Evolutionary conservation across 768 basidiomycete species (phyloP), one percentile per base, ranked within the genome.

Genomic region (Russula dissimulans): DNA sequence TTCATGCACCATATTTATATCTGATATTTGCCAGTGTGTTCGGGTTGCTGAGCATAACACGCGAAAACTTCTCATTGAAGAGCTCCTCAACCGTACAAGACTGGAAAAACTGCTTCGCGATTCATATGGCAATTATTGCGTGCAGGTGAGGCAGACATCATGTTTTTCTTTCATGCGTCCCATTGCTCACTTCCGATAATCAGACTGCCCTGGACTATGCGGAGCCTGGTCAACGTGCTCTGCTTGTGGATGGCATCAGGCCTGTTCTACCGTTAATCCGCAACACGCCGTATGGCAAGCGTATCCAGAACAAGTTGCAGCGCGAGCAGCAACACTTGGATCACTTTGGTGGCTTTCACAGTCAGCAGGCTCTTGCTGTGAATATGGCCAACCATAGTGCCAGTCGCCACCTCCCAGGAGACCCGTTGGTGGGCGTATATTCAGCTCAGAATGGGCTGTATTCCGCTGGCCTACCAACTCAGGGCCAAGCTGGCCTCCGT

Each of bases 261-360:
- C 97, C 97, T n/a, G 93, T 98, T 62, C 81, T 99, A 29, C 97
- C 97, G 3, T 81, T 97, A 68, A 99, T 99, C 70, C 89, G 97
- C 69, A 99, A 99, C 75, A 99, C 97, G 10, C 97, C 97, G 7
- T 99, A 99, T 68, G 97, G 97, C 67, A 99, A 99, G 78, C 87
- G 97, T 46, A 99, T 99, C 69, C 95, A 97, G 74, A 95, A 94
- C 78, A 97, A 97, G 76, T 78, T 98, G 56, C 95, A 97, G 74
- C 91, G 95, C 59, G 94, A 95, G 75, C 89, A 62, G 41, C 61
- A 62, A 48, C 65, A 91, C 67, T 80, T 88, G 74, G 89, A 89
- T 66, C 79, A 76, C 57, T 86, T 78, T 62, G 78, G 79, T 31
- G 68, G 79, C 57, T 84, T 83, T 69, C 79, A 82, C 60, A 79